These are phyloP conservation scores for Exserohilum turcica DNA, from an alignment of 2,329 filamentous ascomycete genomes.

Conservation along the genomic window DNA sequence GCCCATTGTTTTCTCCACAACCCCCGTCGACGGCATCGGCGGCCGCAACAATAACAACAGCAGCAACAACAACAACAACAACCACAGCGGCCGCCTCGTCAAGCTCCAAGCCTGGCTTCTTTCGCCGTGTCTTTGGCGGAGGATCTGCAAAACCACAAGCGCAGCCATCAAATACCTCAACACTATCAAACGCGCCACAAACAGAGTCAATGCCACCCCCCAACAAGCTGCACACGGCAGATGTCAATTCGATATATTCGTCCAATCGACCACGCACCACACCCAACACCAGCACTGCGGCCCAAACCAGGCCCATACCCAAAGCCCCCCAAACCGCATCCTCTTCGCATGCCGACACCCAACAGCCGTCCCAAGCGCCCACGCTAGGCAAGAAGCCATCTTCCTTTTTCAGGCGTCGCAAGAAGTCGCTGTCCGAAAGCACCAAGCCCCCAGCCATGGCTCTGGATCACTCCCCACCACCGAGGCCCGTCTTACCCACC, in stretches of 20 bases:
- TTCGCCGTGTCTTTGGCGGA: conserved; percentile 82
- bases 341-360: conserved; percentile 29
- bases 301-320: conserved; percentile 53
- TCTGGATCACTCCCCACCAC: conserved; percentile 46
- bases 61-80: conserved; percentile 7
- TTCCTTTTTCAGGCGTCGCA: conserved; percentile 90
- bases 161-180: conserved; percentile 35
- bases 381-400: conserved; percentile 85
- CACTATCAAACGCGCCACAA: conserved; percentile 19
- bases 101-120: conserved; percentile 80
- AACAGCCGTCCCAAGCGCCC: conserved; percentile 33
- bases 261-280: conserved; percentile 45
- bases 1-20: conserved; percentile 49
- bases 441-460: conserved; percentile 65
- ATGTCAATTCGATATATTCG: conserved; percentile 39
- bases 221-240: conserved; percentile 27
- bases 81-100: no score
- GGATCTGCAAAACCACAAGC: conserved; percentile 62
- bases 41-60: conserved; percentile 30
- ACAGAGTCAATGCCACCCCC: conserved; percentile 26
- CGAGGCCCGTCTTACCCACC: conserved; percentile 32
- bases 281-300: conserved; percentile 51
- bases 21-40: no score
- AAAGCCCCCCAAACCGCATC: conserved; percentile 34
- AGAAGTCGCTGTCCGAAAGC: conserved; percentile 80